A percentile compares a stretch with the other conserved stretches of the same genome.
phyloP scores from a whole-genome alignment of 352 stramenopile genomes.

The Phytopythium montanum region DNA sequence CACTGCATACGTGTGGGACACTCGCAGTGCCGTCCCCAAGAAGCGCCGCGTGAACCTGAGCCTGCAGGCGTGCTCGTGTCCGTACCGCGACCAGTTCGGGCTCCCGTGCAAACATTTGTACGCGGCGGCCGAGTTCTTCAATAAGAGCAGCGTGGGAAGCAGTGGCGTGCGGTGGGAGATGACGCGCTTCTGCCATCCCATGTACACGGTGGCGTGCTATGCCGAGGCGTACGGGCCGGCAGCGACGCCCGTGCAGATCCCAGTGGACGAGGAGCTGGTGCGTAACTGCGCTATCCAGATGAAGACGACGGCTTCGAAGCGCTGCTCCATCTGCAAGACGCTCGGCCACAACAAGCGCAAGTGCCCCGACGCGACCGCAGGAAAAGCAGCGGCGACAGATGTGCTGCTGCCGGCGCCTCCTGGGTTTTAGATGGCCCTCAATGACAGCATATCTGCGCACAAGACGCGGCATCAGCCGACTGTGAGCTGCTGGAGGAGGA shows the following conservation, averaged over 20 bases:
- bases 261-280: constrained; percentile 42
- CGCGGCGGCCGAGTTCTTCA: constrained; percentile 33
- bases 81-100: constrained; percentile 27
- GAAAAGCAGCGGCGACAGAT: constrained; percentile 1
- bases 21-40: constrained; percentile 19
- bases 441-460: neutral
- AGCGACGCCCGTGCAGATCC: constrained; percentile 30
- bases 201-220: constrained; percentile 32
- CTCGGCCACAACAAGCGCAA: constrained; percentile 40
- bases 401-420: neutral
- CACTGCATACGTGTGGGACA: constrained; percentile 36
- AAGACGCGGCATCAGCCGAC: too few species aligned
- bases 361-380: constrained; percentile 16
- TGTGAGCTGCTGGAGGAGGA: too few species aligned
- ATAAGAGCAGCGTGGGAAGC: constrained; percentile 20
- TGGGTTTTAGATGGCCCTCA: neutral
- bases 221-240: constrained; percentile 22
- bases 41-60: constrained; percentile 39
- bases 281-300: constrained; percentile 34
- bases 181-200: constrained; percentile 22
- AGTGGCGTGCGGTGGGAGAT: constrained; percentile 24
- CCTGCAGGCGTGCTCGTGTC: constrained; percentile 27
- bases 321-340: constrained; percentile 41
- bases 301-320: constrained; percentile 21
- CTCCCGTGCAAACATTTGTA: constrained; percentile 41